phyloP scores from a whole-genome alignment of 768 basidiomycete species.

The Lactarius hatsudake region DNA sequence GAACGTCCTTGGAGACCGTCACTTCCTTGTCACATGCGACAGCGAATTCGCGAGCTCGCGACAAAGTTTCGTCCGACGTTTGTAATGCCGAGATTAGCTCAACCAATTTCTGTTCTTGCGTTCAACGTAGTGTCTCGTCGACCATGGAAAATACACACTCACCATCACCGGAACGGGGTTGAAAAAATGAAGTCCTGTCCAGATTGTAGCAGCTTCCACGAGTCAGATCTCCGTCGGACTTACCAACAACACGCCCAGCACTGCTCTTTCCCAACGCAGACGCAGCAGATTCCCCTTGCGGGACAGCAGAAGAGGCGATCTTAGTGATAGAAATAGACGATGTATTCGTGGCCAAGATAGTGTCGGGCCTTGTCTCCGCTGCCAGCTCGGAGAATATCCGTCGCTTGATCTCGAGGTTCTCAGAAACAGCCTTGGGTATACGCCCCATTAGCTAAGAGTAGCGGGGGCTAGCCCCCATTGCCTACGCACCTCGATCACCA shows the following conservation, averaged over 20 bases:
- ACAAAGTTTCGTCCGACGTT: conserved; percentile 74
- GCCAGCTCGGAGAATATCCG: conserved; percentile 71
- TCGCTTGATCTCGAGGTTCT: conserved; percentile 75
- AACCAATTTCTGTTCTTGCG: conserved; percentile 65
- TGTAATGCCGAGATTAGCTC: conserved; percentile 93
- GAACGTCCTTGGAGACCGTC: conserved; percentile 85
- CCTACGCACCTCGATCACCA: conserved; percentile 78
- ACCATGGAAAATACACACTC: conserved; percentile 27
- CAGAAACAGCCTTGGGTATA: conserved; percentile 71
- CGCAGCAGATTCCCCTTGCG: conserved; percentile 51
- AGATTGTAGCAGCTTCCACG: conserved; percentile 2
- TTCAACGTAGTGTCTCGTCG: background rate
- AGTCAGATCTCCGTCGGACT: conserved; percentile 29
- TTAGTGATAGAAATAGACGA: conserved; percentile 94
- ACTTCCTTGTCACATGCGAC: conserved; percentile 93
- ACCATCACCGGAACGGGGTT: conserved; percentile 98
- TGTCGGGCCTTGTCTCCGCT: conserved; percentile 60
- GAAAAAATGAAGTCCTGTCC: conserved; percentile 84
- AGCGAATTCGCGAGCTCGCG: conserved; percentile 77
- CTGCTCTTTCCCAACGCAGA: conserved; percentile 61
- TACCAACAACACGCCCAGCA: conserved; percentile 80
- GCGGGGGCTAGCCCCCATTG: background rate
- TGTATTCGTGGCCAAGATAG: conserved; percentile 90
- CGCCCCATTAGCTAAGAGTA: background rate
- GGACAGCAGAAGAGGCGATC: conserved; percentile 79